Conservation (phyloP, 2,329 filamentous ascomycete species). For the Pseudogymnoascus pannorum region DNA sequence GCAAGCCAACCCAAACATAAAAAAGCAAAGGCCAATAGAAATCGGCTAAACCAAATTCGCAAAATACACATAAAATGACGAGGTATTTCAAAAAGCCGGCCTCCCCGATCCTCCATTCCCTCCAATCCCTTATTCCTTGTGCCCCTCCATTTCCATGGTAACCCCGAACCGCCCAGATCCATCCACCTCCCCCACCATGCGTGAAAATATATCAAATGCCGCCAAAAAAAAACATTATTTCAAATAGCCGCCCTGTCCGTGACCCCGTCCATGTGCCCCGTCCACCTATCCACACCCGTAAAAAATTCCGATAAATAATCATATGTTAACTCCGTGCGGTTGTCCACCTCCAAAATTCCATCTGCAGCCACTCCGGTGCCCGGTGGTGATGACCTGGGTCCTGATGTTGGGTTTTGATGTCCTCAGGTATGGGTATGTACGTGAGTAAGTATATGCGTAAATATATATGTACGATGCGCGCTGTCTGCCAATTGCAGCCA, state of each 20-base stretch:
- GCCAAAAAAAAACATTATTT: not conserved
- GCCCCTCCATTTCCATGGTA: not conserved
- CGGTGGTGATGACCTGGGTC: too few species aligned
- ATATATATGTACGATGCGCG: not conserved
- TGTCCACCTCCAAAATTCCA: too few species aligned
- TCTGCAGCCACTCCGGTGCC: too few species aligned
- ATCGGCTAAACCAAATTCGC: not conserved
- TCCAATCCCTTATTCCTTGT: not conserved
- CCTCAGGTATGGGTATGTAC: not conserved
- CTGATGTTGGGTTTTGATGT: not conserved
- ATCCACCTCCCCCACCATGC: not conserved
- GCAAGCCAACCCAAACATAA: not conserved
- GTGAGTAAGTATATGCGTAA: not conserved
- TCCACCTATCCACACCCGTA: not conserved
- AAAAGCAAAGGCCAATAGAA: not conserved
- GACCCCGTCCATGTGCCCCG: not conserved
- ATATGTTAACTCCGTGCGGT: too few species aligned
- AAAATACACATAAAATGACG: not conserved
- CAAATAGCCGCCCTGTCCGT: not conserved
- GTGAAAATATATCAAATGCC: not conserved
- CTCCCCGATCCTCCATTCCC: not conserved
- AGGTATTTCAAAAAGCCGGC: not conserved
- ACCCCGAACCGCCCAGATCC: not conserved
- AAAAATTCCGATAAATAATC: too few species aligned
- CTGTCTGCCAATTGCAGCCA: not conserved